Conservation (phyloP, 2,329 filamentous ascomycete genomes). For the Akanthomyces dipterigenus region DNA sequence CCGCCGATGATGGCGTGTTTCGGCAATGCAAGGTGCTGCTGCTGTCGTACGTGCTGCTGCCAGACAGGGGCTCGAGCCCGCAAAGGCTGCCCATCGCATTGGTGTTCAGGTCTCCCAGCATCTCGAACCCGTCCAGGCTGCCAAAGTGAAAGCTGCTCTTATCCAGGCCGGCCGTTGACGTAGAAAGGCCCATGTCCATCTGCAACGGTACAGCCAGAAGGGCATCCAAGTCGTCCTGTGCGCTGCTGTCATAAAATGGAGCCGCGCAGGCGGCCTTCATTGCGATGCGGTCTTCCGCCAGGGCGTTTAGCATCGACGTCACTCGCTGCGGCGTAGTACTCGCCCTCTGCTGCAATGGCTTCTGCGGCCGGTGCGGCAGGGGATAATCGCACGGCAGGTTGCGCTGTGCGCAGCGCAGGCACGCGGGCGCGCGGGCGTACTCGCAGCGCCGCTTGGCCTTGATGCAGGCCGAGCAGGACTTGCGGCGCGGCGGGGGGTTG, state of each 20-base stretch:
- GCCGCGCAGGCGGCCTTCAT: background rate
- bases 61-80: background rate
- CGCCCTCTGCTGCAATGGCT: too few species aligned
- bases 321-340: background rate
- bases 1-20: background rate
- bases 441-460: constrained; percentile 52
- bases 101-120: constrained; percentile 17
- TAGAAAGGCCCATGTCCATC: background rate
- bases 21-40: background rate
- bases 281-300: background rate
- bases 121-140: constrained; percentile 12
- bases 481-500: constrained; percentile 43
- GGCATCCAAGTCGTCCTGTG: background rate
- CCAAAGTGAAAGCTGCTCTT: constrained; percentile 5
- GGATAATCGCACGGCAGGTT: constrained; percentile 40
- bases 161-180: background rate
- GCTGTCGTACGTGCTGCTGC: too few species aligned
- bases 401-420: constrained; percentile 44
- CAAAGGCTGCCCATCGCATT: background rate
- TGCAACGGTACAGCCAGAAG: background rate
- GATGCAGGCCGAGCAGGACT: constrained; percentile 51
- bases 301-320: background rate
- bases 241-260: background rate
- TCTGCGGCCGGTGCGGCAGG: background rate
- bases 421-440: constrained; percentile 39